phyloP scores from a whole-genome alignment of 441 rosid genomes.

The Erodium trifolium region DNA sequence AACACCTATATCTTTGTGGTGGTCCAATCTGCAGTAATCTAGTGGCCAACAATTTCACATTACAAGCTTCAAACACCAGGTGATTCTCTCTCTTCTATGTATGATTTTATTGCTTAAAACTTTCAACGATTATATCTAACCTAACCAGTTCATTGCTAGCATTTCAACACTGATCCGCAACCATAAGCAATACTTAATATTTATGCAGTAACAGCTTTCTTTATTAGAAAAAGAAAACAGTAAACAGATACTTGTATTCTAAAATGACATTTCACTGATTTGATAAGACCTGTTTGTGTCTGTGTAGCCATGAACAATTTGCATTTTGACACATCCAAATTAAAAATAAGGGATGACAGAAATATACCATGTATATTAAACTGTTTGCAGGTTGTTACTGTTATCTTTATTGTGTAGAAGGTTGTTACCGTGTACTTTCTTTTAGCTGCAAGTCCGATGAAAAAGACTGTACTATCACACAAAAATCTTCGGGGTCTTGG shows the following conservation, averaged over 20 bases:
- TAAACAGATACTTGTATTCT: background rate
- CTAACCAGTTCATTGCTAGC: background rate
- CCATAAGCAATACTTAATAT: background rate
- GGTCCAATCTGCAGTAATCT: constrained; percentile 44
- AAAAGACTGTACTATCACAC: too few relatives aligned
- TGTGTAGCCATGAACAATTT: too few relatives aligned
- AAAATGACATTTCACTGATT: too few relatives aligned
- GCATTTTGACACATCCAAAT: too few relatives aligned
- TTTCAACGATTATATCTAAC: background rate
- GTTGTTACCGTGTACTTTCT: too few relatives aligned
- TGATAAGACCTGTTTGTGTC: too few relatives aligned
- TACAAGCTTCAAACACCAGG: constrained; percentile 41
- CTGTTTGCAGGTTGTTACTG: too few relatives aligned
- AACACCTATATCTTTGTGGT: background rate
- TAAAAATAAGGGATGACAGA: too few relatives aligned
- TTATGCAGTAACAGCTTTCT: background rate
- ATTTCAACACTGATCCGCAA: too few relatives aligned
- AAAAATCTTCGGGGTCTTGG: background rate
- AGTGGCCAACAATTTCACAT: constrained; percentile 53
- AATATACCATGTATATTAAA: too few relatives aligned
- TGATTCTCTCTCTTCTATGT: constrained; percentile 24
- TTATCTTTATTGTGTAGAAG: too few relatives aligned
- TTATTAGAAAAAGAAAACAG: background rate
- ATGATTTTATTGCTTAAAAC: constrained; percentile 5
- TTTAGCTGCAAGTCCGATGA: background rate